These are phyloP conservation scores for Brassica nigra DNA, from an alignment of 345 rosid genomes.

Conservation along the genomic window DNA sequence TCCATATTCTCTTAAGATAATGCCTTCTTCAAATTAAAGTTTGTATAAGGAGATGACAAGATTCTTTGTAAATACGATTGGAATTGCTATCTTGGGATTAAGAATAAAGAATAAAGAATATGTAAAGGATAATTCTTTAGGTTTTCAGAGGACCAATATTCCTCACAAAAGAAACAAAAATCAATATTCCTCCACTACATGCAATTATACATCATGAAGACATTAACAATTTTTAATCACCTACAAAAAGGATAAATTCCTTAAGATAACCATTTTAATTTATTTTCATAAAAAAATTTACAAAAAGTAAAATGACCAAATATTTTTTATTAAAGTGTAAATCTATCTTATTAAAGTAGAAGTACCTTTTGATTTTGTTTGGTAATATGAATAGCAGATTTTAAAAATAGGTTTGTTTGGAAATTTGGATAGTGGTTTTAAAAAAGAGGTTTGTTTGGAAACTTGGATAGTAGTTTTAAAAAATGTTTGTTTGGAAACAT, in stretches of 20 bases:
- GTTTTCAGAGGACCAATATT: conserved; percentile 19
- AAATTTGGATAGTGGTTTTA: too few species aligned
- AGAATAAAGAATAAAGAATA: neutral
- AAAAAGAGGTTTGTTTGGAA: too few species aligned
- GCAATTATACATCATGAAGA: neutral
- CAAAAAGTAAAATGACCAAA: too few species aligned
- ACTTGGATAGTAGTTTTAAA: too few species aligned
- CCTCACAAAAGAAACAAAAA: neutral
- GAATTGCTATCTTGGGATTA: conserved; percentile 8
- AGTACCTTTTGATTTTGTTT: too few species aligned
- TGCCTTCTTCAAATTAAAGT: conserved; percentile 29
- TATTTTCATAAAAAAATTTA: too few species aligned
- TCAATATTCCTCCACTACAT: conserved; percentile 26
- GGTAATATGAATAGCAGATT: too few species aligned
- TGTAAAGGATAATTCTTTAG: neutral
- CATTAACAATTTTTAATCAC: neutral
- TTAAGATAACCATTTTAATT: too few species aligned
- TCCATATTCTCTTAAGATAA: conserved; percentile 20
- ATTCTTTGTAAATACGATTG: conserved; percentile 25
- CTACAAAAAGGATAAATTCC: neutral
- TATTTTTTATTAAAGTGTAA: too few species aligned
- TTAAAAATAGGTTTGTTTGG: too few species aligned
- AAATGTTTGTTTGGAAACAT: too few species aligned
- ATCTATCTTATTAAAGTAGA: too few species aligned
- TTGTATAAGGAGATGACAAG: conserved; percentile 18